Base-by-base conservation (phyloP, 75 land plant species). In the Ceratopteris richardii region DNA sequence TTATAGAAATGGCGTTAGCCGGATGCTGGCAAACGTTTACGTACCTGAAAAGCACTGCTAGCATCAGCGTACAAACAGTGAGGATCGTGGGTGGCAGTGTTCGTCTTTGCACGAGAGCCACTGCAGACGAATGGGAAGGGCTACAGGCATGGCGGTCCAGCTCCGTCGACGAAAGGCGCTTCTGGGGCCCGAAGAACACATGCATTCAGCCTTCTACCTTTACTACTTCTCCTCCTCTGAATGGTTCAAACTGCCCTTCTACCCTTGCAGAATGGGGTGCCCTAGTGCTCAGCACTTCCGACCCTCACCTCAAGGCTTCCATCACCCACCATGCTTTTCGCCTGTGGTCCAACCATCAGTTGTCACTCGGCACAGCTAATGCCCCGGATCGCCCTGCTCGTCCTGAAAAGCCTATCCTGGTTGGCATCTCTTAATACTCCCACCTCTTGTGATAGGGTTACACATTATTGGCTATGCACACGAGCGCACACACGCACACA, bases 201-300 rank as follows among this genome's bases (percentile, higher is more conserved):
- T 52, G 55, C 22, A 40, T 26, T 40, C 42, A 51, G 31, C 19
- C 28, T 1, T 42, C 57, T 1, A 23, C 57, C 10, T 14, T 56
- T 14, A 0, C 9, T 62, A 5, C 23, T 17, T 23, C 31, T 1
- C 2, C 44, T 21, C 1, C 28, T 37, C 43, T 41, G 4, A 54
- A 12, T 9, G 9, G 9, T 9, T 4, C 7, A 33, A 57, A 3
- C 63, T 68, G 27, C 47, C 52, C 36, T 41, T 75, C 83, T 48
- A 85, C 87, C 2, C 65, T 91, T 0, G 81, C 86, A 9, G 92
- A 91, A 41, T 66, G 83, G 72, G 92, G 86, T 11, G 66, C 79
- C 28, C 36, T 78, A 20, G 80, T 92, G 54, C 84, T 92, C 58
- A 63, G 79, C 56, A 87, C 93, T 29, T 43, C 77, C 21, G 86